Percentiles rank a stretch among this genome's conserved stretches.
These are phyloP conservation scores for Helicocarpus griseus DNA, from an alignment of 2,329 filamentous ascomycete genomes.

Conservation along the genomic window DNA sequence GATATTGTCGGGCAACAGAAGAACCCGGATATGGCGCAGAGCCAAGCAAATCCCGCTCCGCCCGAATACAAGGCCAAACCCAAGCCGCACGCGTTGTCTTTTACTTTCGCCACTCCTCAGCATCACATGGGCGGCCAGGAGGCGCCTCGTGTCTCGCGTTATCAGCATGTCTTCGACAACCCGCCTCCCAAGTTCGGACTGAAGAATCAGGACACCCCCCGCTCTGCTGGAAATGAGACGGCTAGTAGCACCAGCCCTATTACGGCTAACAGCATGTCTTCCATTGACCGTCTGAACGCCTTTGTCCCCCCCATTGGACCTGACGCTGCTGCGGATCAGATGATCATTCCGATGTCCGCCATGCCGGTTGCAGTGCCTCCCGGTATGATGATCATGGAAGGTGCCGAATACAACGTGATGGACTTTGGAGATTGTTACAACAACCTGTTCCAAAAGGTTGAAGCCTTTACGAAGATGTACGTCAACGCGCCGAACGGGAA, in stretches of 20 bases:
- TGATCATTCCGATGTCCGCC: neutral
- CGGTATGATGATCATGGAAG: constrained; percentile 2
- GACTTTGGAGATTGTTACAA: neutral
- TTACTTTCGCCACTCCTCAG: neutral
- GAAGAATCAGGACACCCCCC: neutral
- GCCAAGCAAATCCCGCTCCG: constrained; percentile 20
- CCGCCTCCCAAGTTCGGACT: constrained; percentile 1
- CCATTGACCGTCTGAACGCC: neutral
- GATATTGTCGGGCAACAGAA: constrained; percentile 15
- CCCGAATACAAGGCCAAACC: neutral
- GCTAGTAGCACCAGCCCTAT: neutral
- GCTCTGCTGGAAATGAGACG: neutral
- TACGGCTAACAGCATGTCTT: neutral
- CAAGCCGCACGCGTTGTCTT: neutral
- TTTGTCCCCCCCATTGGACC: neutral
- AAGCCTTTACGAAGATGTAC: neutral
- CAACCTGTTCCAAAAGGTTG: neutral
- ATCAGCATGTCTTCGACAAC: neutral
- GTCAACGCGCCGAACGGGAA: neutral
- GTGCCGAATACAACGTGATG: neutral
- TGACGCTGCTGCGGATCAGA: neutral
- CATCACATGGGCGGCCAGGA: neutral
- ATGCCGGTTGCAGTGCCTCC: neutral
- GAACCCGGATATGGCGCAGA: constrained; percentile 19
- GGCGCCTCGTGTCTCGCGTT: neutral